phyloP scores from a whole-genome alignment of 352 stramenopile species.

The Phytophthora cryptogea region DNA sequence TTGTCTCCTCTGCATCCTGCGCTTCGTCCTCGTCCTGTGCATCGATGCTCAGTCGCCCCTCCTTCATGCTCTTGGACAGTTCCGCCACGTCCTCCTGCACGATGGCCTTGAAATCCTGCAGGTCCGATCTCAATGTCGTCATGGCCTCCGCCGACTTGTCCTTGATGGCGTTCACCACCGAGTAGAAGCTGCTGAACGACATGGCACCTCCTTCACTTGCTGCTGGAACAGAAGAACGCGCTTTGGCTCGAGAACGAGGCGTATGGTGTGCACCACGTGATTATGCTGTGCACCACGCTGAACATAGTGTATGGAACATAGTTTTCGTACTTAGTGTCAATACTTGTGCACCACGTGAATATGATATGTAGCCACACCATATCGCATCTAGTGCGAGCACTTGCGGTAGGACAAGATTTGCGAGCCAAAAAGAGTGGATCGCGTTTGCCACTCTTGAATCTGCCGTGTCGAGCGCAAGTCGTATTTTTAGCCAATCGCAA shows the following conservation, averaged over 20 bases:
- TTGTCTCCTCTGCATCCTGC: conserved; percentile 12
- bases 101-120: conserved; percentile 72
- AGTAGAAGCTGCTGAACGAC: conserved; percentile 59
- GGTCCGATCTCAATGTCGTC: conserved; percentile 69
- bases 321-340: no score
- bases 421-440: not conserved
- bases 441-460: conserved; percentile 13
- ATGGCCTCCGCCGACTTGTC: conserved; percentile 74
- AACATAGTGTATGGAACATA: no score
- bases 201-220: conserved; percentile 25
- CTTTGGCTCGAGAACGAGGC: not conserved
- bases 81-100: conserved; percentile 74
- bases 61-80: conserved; percentile 57
- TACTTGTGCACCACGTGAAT: not conserved
- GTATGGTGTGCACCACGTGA: not conserved
- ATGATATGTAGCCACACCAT: not conserved
- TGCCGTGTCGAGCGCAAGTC: conserved; percentile 8
- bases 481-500: conserved; percentile 7
- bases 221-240: not conserved
- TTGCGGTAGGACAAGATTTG: not conserved
- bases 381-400: not conserved
- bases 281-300: no score
- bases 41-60: conserved; percentile 47
- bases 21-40: conserved; percentile 23
- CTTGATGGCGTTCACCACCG: conserved; percentile 50